A percentile compares a stretch with the other conserved stretches of the same genome.
phyloP scores from a whole-genome alignment of 441 rosid genomes.

The Euphorbia celastroides region DNA sequence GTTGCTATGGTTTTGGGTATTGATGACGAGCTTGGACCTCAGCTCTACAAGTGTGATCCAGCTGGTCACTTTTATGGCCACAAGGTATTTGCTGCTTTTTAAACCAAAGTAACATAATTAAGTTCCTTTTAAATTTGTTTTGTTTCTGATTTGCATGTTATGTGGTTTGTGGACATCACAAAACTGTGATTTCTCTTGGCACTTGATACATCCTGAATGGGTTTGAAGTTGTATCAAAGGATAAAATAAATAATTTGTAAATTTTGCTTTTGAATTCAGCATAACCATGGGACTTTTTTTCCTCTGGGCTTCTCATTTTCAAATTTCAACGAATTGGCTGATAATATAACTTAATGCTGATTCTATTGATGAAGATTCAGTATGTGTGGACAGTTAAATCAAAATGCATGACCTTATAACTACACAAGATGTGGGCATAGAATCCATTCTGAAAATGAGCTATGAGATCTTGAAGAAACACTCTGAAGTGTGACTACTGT shows the following conservation, averaged over 20 bases:
- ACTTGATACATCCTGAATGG: neutral
- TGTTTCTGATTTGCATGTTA: neutral
- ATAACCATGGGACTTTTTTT: neutral
- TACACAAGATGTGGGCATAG: neutral
- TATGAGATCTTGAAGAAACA: neutral
- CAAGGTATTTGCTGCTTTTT: conserved; percentile 47
- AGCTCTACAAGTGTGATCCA: conserved; percentile 94
- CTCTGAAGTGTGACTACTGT: neutral
- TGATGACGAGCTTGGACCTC: conserved; percentile 90
- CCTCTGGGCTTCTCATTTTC: neutral
- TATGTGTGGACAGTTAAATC: neutral
- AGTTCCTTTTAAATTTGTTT: neutral
- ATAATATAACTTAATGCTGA: neutral
- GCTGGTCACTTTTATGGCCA: conserved; percentile 98
- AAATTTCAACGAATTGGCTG: neutral
- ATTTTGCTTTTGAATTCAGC: neutral
- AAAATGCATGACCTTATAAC: neutral
- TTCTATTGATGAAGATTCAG: neutral
- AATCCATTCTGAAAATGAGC: neutral
- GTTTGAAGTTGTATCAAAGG: neutral
- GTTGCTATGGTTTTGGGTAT: conserved; percentile 95
- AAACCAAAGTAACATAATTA: neutral
- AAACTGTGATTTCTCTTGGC: neutral
- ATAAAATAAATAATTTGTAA: neutral
- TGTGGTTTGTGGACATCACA: no score